A percentile compares a stretch with the other conserved stretches of the same genome.
Conservation (phyloP, 2,329 filamentous ascomycete species). For the Pseudofabraea citricarpa region DNA sequence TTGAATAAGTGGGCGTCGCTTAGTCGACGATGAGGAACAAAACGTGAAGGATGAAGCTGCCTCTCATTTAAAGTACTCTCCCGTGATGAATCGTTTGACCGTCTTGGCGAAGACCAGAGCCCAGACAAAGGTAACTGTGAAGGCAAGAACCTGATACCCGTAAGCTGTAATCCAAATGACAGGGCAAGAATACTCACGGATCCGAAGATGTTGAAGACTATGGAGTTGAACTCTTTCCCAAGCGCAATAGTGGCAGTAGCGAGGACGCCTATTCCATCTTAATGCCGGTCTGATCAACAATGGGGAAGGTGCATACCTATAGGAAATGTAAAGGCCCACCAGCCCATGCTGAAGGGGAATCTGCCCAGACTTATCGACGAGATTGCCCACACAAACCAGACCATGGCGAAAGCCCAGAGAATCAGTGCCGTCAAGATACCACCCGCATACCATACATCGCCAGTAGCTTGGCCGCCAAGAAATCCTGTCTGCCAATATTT, state of each 20-base stretch:
- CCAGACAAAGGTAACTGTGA: not conserved
- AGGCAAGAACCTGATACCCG: not conserved
- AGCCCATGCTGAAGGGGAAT: slow-evolving; percentile 42
- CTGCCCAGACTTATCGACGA: slow-evolving; percentile 31
- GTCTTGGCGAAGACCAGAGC: not conserved
- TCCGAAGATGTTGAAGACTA: slow-evolving; percentile 36
- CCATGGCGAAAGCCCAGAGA: slow-evolving; percentile 41
- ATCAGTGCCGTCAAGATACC: slow-evolving; percentile 31
- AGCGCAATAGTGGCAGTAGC: slow-evolving; percentile 28
- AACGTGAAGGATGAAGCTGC: not conserved
- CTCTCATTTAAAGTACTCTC: slow-evolving; percentile 1
- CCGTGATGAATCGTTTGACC: not conserved
- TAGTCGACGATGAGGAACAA: not conserved
- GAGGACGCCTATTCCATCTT: not conserved
- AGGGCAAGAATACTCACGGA: slow-evolving; percentile 24
- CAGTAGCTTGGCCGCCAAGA: slow-evolving; percentile 1
- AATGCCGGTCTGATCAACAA: not conserved
- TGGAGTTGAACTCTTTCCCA: slow-evolving; percentile 36
- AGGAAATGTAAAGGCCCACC: slow-evolving; percentile 44
- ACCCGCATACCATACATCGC: slow-evolving; percentile 1
- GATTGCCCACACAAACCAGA: slow-evolving; percentile 39
- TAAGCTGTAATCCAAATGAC: not conserved
- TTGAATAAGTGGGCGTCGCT: too few relatives aligned
- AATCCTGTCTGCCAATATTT: not conserved
- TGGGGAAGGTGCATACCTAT: slow-evolving; percentile 39